These are phyloP conservation scores for Exophiala aquamarina DNA, from an alignment of 2,329 filamentous ascomycete species.

Conservation along the genomic window DNA sequence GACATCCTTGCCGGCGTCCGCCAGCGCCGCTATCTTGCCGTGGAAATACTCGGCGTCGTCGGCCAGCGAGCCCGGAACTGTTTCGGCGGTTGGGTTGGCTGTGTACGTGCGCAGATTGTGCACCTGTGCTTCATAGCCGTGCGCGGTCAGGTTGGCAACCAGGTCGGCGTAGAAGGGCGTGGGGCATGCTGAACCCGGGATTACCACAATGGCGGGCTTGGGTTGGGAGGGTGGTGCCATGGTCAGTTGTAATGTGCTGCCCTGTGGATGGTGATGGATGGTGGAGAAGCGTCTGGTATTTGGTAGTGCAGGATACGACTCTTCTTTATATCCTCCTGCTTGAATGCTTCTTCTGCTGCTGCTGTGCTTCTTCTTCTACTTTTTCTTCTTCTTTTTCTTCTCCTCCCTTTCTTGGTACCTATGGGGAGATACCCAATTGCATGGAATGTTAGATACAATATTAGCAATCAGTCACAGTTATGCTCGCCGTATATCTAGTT, in stretches of 20 bases:
- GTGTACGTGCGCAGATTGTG: slow-evolving; percentile 4
- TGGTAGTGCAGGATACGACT: too few relatives aligned
- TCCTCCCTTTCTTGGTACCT: too few relatives aligned
- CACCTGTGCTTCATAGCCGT: slow-evolving; percentile 1
- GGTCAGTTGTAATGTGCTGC: background rate
- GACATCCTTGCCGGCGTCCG: slow-evolving; percentile 29
- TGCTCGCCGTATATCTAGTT: background rate
- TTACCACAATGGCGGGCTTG: slow-evolving; percentile 2
- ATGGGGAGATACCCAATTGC: too few relatives aligned
- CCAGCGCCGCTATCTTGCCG: slow-evolving; percentile 16
- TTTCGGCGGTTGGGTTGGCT: background rate
- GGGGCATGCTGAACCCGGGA: background rate
- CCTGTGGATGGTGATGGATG: background rate
- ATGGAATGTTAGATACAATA: too few relatives aligned
- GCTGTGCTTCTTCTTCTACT: too few relatives aligned
- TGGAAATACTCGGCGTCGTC: slow-evolving; percentile 1
- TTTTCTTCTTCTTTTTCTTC: too few relatives aligned
- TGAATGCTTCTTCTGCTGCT: too few relatives aligned
- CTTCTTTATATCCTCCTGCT: too few relatives aligned
- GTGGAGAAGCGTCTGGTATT: background rate
- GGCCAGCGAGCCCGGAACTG: background rate
- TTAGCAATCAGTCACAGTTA: background rate
- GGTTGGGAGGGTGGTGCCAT: background rate
- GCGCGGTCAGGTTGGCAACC: background rate
- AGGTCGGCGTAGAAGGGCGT: background rate